Evolutionary conservation across 257 asterid genomes (phyloP).

Genomic region (Solanum peruvianum): DNA sequence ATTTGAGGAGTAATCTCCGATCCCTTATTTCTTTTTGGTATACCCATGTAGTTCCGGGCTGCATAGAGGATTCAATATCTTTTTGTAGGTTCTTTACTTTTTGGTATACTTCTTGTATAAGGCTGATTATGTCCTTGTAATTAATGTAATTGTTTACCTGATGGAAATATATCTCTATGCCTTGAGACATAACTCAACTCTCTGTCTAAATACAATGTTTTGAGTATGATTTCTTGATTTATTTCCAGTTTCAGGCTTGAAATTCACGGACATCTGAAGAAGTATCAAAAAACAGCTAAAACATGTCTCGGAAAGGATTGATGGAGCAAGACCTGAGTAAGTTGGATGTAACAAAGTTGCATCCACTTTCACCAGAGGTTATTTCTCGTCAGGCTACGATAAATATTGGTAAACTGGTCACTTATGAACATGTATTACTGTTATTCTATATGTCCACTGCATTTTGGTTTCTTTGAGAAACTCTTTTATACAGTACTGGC

Average conservation of each 20-base stretch:
- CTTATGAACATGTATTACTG: background rate
- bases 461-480: background rate
- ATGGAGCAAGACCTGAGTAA: slow-evolving; percentile 94
- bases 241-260: background rate
- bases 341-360: slow-evolving; percentile 66
- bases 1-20: background rate
- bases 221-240: background rate
- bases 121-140: background rate
- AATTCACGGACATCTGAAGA: background rate
- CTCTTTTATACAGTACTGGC: background rate
- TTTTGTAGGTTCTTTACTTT: background rate
- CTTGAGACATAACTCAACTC: background rate
- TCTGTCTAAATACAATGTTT: background rate
- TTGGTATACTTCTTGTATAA: background rate
- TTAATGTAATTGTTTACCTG: background rate
- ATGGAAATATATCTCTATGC: background rate
- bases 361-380: slow-evolving; percentile 97
- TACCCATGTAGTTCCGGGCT: background rate
- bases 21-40: background rate
- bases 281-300: slow-evolving; percentile 10
- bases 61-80: background rate
- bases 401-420: slow-evolving; percentile 51
- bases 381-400: slow-evolving; percentile 98
- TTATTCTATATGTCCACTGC: background rate
- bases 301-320: slow-evolving; percentile 78